Base-by-base conservation (phyloP, 208 protist species). In the Naegleria fowleri region DNA sequence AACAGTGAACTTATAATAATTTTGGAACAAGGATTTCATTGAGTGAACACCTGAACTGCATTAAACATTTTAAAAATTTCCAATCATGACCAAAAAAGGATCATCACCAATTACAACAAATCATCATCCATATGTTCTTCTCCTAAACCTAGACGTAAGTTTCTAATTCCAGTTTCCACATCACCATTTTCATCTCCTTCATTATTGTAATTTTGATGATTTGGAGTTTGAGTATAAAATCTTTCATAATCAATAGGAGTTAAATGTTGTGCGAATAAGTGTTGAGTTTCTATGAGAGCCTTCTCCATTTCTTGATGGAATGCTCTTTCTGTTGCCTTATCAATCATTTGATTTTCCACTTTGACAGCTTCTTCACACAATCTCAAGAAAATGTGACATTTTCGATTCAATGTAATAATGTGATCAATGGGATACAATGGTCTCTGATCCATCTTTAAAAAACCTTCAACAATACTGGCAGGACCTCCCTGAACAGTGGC, bases 281-380 rank as follows among this genome's bases (percentile, higher is more conserved):
- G 41, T 29, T 88, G 19, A 38, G 33, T 88, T 33, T 48, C 43
- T 36, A 39, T 3, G 33, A 88, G 33, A 39, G 16, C 85, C 41
- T 88, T 88, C 25, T 88, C 85, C 39, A 88, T 88, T 39, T 88
- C 85, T 58, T 48, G 22, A 58, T 88, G 85, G 41, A 88, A 58
- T 38, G 39, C n/a, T 58, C 43, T 55, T 51, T 88, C n/a, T 4
- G 39, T 58, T 51, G 85, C 41, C n/a, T 51, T 88, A 79, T 79
- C 67, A 19, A 79, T 79, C 25, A 79, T 11, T 79, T 79, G 67
- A 79, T 79, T 79, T 79, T 79, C 67, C 1, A 67, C 7, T n/a
- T 39, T 38, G 3, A 89, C 41, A 33, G 86, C 86, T 29, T 58
- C 11, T 67, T 89, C 48, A 89, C 86, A 89, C 19, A 52, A 40